Evolutionary conservation across 2,329 filamentous ascomycete genomes (phyloP), one percentile per base, ranked within the genome.

Genomic region (Talaromyces sp.): DNA sequence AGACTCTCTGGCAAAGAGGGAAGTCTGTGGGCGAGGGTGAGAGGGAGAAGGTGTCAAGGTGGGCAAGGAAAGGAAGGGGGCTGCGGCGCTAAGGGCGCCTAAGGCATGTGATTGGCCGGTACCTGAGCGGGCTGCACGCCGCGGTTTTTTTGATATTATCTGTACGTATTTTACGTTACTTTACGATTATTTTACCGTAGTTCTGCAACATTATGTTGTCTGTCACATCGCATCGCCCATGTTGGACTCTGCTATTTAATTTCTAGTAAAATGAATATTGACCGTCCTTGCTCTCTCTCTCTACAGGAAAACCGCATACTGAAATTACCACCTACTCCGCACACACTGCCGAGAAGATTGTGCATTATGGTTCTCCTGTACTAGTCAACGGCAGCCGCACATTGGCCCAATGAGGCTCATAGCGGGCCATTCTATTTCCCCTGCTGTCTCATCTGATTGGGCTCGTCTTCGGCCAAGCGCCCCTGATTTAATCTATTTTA

Each of bases 61-160:
- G 47, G 56, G 60, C 47, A 54, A 43, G 38, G 49, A 63, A 63
- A 54, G n/a, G 51, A 40, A 63, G 61, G 61, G 61, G 61, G 36
- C 36, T 38, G 17, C 25, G 25, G 6, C 36, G 36, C 61, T 63
- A n/a, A 40, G 34, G 25, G 22, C 36, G 19, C 6, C 0, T 1
- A 0, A 2, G 5, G 7, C 31, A 49, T 13, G 3, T 59, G 43
- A 64, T 64, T 64, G 62, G 62, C 1, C 17, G 29, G 62, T 64
- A 5, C 62, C 62, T 64, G 62, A 51, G n/a, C 61, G n/a, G n/a
- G n/a, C n/a, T n/a, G n/a, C 22, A 58, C 54, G 54, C 40, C 56
- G 56, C 56, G 15, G 36, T 59, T 45, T 59, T 59, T 45, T 40
- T n/a, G 10, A 43, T 5, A 58, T 58, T 58, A 5, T 17, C 4